These are phyloP conservation scores for Cornus kousa DNA, from an alignment of 148 eudicot species.

Conservation along the genomic window DNA sequence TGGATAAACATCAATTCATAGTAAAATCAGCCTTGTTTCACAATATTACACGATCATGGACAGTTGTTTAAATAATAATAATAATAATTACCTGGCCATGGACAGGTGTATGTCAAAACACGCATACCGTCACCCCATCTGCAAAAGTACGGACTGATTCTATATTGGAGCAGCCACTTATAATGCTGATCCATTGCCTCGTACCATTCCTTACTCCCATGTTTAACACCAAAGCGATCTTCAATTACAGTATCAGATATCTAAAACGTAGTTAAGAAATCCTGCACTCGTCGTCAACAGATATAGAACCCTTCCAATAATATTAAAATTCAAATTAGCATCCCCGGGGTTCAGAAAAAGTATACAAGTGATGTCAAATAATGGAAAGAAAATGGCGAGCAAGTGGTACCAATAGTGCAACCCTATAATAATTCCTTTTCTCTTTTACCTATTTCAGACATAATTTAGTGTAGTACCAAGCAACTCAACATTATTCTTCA, in stretches of 20 bases:
- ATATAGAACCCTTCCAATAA: too few species aligned
- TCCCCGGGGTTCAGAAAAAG: too few species aligned
- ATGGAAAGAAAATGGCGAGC: too few species aligned
- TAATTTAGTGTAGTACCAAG: too few species aligned
- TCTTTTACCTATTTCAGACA: too few species aligned
- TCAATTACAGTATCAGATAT: slow-evolving; percentile 98
- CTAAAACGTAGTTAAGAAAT: slow-evolving; percentile 26
- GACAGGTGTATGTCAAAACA: slow-evolving; percentile 90
- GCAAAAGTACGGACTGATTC: slow-evolving; percentile 94
- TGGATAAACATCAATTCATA: not conserved
- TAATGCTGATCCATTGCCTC: slow-evolving; percentile 84
- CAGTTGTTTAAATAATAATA: too few species aligned
- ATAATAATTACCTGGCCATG: slow-evolving; percentile 78
- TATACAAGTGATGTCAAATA: too few species aligned
- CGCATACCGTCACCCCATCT: slow-evolving; percentile 98
- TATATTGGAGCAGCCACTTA: slow-evolving; percentile 91
- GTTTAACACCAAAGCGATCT: slow-evolving; percentile 92
- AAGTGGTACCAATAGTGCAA: too few species aligned
- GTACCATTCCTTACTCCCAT: slow-evolving; percentile 91
- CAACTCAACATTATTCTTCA: too few species aligned
- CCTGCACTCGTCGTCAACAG: too few species aligned
- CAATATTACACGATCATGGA: not conserved
- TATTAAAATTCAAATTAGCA: too few species aligned
- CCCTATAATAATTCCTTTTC: too few species aligned
- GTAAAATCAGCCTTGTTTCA: not conserved